A percentile compares a stretch with the other conserved stretches of the same genome.
Evolutionary conservation across 495 filamentous ascomycete species (phyloP).

Genomic region (Hypoxylon cercidicola): DNA sequence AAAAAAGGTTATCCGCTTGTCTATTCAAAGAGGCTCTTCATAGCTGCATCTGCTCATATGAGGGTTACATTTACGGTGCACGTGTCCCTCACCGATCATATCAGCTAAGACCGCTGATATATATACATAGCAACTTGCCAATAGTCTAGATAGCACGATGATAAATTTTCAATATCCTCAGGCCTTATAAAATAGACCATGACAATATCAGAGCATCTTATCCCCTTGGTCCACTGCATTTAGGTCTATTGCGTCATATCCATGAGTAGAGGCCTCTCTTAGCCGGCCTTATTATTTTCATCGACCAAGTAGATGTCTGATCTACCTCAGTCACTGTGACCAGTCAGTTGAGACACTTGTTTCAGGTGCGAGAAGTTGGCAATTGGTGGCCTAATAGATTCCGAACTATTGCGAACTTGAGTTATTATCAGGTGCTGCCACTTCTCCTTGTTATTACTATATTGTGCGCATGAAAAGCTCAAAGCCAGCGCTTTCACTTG

Average conservation of each 20-base stretch:
- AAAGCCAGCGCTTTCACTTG: too few species aligned
- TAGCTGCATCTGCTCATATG: constrained; percentile 3
- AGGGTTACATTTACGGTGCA: constrained; percentile 12
- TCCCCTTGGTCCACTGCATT: not conserved
- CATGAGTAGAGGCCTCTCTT: not conserved
- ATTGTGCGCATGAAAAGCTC: too few species aligned
- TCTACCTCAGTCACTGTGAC: constrained; percentile 7
- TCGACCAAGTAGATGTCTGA: constrained; percentile 19
- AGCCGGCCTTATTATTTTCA: constrained; percentile 6
- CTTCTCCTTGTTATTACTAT: too few species aligned
- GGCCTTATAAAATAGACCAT: not conserved
- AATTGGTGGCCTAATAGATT: too few species aligned
- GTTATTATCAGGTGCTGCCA: too few species aligned
- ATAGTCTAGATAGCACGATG: not conserved
- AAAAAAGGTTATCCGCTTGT: constrained; percentile 1
- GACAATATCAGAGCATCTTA: not conserved
- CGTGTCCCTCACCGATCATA: constrained; percentile 2
- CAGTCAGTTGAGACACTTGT: constrained; percentile 5
- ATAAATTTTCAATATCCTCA: not conserved
- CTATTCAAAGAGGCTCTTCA: constrained; percentile 2
- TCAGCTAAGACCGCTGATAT: constrained; percentile 8
- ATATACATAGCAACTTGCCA: not conserved
- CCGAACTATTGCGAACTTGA: too few species aligned
- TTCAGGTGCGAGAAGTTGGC: too few species aligned
- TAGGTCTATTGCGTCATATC: constrained; percentile 1